Evolutionary conservation across 352 stramenopile genomes (phyloP).

Genomic region (Phytopythium litorale): DNA sequence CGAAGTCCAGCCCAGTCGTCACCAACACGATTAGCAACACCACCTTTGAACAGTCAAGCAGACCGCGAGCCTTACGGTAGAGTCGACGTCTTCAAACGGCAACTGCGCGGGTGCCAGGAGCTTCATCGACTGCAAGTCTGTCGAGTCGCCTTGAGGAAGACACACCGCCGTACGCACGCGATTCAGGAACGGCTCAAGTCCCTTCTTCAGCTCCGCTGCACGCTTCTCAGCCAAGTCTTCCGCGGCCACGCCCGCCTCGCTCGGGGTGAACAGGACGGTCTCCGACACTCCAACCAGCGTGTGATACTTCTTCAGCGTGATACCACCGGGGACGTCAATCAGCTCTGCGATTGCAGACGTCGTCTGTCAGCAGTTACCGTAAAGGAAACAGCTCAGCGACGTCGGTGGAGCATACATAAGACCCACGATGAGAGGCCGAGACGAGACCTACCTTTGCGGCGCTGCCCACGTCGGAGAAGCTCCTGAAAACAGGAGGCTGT

Average conservation of each 20-base stretch:
- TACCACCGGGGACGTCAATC: constrained; percentile 2
- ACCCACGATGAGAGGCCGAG: background rate
- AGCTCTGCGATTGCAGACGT: background rate
- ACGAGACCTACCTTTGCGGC: background rate
- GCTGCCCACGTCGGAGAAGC: constrained; percentile 6
- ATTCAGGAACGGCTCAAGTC: constrained; percentile 40
- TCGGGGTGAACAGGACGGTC: constrained; percentile 22
- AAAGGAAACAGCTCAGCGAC: background rate
- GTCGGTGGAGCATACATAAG: background rate
- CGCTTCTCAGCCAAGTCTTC: constrained; percentile 26
- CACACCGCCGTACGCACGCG: constrained; percentile 35
- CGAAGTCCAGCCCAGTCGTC: too few species aligned
- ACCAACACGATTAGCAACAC: constrained; percentile 2
- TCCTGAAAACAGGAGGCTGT: constrained; percentile 13
- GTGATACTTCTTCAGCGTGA: constrained; percentile 28
- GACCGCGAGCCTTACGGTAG: constrained; percentile 16
- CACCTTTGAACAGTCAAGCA: background rate
- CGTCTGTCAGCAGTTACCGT: background rate
- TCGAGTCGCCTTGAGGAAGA: constrained; percentile 19
- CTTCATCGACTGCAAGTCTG: constrained; percentile 31
- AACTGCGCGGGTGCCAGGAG: constrained; percentile 25
- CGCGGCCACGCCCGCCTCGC: background rate
- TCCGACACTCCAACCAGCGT: constrained; percentile 47
- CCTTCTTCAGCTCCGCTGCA: constrained; percentile 40
- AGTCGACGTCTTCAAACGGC: constrained; percentile 9